A percentile compares a stretch with the other conserved stretches of the same genome.
These are phyloP conservation scores for Filobasidium floriforme DNA, from an alignment of 768 basidiomycete species.

Conservation along the genomic window DNA sequence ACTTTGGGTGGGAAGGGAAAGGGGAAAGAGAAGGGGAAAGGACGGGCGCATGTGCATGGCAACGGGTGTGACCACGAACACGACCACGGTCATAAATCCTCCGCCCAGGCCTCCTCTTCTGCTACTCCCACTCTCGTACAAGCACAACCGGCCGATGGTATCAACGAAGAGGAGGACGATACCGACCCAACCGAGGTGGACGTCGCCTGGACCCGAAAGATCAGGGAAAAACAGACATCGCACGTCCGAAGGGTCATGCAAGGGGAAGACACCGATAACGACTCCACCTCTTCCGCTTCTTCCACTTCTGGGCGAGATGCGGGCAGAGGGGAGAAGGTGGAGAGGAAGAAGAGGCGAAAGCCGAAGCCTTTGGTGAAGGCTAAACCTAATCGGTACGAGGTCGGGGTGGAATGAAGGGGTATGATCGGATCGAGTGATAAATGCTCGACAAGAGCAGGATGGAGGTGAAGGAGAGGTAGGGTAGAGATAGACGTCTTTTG, in stretches of 20 bases:
- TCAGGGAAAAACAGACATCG: not conserved
- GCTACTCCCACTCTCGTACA: too few relatives aligned
- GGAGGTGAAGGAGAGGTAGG: too few relatives aligned
- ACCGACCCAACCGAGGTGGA: too few relatives aligned
- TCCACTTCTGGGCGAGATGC: not conserved
- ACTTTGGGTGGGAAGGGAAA: constrained; percentile 19
- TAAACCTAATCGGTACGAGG: constrained; percentile 16
- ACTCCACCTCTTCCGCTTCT: not conserved
- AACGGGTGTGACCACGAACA: constrained; percentile 5
- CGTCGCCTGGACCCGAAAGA: not conserved
- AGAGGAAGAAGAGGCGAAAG: not conserved
- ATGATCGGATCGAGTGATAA: too few relatives aligned
- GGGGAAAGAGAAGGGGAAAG: constrained; percentile 2
- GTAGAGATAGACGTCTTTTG: too few relatives aligned
- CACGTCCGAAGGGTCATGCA: not conserved
- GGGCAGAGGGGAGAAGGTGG: not conserved
- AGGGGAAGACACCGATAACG: not conserved
- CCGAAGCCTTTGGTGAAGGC: not conserved
- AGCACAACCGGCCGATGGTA: too few relatives aligned
- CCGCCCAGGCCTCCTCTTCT: too few relatives aligned
- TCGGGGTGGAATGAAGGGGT: not conserved
- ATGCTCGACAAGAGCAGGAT: too few relatives aligned
- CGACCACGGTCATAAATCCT: too few relatives aligned
- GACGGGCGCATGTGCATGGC: not conserved
- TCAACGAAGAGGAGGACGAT: too few relatives aligned